phyloP scores from a whole-genome alignment of 2,329 filamentous ascomycete species.

The Hypoxylon sp. region DNA sequence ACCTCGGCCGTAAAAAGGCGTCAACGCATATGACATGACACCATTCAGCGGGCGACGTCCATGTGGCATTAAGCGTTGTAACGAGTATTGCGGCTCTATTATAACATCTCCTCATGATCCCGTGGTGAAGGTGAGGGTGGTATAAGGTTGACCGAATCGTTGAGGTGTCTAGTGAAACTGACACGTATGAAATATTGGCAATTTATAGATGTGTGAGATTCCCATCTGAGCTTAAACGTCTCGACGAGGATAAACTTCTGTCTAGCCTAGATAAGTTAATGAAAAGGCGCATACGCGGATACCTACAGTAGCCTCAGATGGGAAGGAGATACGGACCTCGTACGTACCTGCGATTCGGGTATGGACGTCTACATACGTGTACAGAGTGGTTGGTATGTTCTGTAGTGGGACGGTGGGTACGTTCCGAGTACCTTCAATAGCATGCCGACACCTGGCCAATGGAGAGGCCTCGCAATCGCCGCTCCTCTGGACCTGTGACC shows the following conservation, averaged over 20 bases:
- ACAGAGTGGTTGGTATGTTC: constrained; percentile 9
- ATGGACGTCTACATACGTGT: constrained; percentile 15
- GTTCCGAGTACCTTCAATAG: constrained; percentile 21
- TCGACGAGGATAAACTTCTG: constrained; percentile 3
- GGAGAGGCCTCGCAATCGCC: constrained; percentile 21
- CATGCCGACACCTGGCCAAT: constrained; percentile 26
- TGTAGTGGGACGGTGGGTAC: constrained; percentile 12
- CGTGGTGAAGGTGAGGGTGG: neutral
- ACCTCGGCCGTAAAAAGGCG: constrained; percentile 20
- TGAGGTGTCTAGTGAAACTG: neutral
- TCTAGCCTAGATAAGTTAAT: constrained; percentile 11
- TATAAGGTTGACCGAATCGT: neutral
- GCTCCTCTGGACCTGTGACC: constrained; percentile 30
- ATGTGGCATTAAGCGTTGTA: neutral
- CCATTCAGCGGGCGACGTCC: constrained; percentile 2
- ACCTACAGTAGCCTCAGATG: constrained; percentile 31
- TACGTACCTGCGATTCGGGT: constrained; percentile 1
- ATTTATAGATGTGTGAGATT: neutral
- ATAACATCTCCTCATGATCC: neutral
- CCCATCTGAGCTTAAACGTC: neutral
- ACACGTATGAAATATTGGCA: neutral
- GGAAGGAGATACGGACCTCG: constrained; percentile 28
- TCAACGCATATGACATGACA: constrained; percentile 6
- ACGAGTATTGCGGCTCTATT: constrained; percentile 13
- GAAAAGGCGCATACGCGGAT: neutral